A percentile compares a stretch with the other conserved stretches of the same genome.
phyloP scores from a whole-genome alignment of 441 rosid genomes.

The Monsonia emarginata region DNA sequence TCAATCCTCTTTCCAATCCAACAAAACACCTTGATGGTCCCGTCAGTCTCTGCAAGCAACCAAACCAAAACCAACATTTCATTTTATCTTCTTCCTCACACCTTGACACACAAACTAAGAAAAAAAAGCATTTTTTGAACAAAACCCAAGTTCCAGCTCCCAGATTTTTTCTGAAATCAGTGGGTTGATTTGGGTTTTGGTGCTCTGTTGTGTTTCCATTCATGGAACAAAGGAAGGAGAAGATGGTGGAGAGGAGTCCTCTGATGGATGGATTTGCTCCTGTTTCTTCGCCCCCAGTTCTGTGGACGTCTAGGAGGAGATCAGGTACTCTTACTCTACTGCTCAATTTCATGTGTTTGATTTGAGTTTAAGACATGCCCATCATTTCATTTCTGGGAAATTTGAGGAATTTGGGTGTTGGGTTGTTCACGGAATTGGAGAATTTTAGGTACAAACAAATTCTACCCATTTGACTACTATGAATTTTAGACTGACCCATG shows the following conservation, averaged over 20 bases:
- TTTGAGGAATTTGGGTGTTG: neutral
- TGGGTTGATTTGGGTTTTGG: no score
- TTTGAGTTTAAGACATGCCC: neutral
- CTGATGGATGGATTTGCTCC: neutral
- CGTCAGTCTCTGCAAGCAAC: no score
- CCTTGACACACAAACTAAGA: neutral
- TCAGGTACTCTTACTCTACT: neutral
- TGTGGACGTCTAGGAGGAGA: constrained; percentile 3
- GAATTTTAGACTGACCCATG: no score
- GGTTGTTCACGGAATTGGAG: neutral
- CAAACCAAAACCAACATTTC: neutral
- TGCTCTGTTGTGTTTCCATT: no score
- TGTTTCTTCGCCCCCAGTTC: neutral
- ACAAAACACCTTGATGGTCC: no score
- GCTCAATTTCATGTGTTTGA: neutral
- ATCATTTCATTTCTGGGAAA: neutral
- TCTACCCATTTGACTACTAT: neutral
- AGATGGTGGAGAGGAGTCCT: neutral
- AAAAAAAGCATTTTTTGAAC: no score
- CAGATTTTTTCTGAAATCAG: no score
- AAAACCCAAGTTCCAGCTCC: no score
- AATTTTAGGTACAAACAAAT: neutral
- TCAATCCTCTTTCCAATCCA: neutral
- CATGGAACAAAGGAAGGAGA: neutral
- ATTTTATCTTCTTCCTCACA: neutral